Percentiles rank a stretch among this genome's conserved stretches.
Evolutionary conservation across 1,284 basidiomycete genomes (phyloP).

Genomic region (Thecaphora thlaspeos): DNA sequence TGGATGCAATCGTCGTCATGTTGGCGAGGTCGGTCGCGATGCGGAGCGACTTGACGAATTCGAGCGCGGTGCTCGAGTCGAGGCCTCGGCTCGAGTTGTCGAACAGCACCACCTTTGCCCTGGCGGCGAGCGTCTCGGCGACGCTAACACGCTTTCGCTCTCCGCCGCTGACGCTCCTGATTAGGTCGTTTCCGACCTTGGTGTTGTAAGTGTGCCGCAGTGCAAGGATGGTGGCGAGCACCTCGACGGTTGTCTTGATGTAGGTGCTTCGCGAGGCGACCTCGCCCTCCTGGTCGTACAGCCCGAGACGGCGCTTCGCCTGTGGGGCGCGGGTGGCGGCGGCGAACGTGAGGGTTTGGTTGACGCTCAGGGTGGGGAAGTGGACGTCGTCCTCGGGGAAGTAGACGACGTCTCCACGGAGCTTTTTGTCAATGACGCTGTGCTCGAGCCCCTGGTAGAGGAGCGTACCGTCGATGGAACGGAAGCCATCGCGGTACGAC

Average conservation of each 20-base stretch:
- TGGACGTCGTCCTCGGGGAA: constrained; percentile 43
- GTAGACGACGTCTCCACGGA: constrained; percentile 73
- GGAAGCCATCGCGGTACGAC: constrained; percentile 50
- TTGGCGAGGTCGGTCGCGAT: constrained; percentile 37
- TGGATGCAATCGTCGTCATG: constrained; percentile 34
- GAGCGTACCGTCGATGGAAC: constrained; percentile 36
- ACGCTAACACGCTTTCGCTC: constrained; percentile 53
- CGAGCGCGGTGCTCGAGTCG: constrained; percentile 47
- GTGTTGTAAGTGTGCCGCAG: constrained; percentile 51
- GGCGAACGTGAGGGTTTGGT: constrained; percentile 31
- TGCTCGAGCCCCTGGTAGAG: constrained; percentile 47
- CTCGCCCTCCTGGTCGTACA: constrained; percentile 13
- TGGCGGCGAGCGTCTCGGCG: constrained; percentile 57
- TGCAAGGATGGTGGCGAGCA: constrained; percentile 44
- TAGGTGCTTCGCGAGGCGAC: constrained; percentile 10
- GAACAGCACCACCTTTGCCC: constrained; percentile 43
- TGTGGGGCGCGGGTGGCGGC: constrained; percentile 45
- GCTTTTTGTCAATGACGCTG: constrained; percentile 52
- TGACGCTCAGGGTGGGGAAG: constrained; percentile 47
- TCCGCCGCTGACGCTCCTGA: constrained; percentile 60
- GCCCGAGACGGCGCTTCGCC: constrained; percentile 23
- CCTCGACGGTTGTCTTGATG: constrained; percentile 35
- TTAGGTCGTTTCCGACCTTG: constrained; percentile 55
- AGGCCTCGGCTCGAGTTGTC: constrained; percentile 53
- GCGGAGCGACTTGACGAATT: constrained; percentile 46